phyloP scores from a whole-genome alignment of 1,284 basidiomycete species.

The Mycena sp. region DNA sequence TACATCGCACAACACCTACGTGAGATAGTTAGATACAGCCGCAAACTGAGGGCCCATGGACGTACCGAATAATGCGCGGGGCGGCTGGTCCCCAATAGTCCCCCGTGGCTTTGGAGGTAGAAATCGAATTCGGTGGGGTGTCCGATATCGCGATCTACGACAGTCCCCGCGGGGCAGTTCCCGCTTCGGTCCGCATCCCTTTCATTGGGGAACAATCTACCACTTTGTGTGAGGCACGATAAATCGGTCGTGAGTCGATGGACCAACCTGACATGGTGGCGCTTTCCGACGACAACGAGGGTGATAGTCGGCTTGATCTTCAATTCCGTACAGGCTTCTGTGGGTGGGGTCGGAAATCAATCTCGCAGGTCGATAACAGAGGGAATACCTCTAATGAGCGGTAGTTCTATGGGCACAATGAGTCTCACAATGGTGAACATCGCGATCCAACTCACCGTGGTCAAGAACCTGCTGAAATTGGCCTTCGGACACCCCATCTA shows the following conservation, averaged over 20 bases:
- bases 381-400: constrained; percentile 51
- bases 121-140: constrained; percentile 79
- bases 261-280: constrained; percentile 51
- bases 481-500: constrained; percentile 75
- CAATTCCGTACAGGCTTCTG: constrained; percentile 55
- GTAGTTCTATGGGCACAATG: constrained; percentile 51
- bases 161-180: constrained; percentile 75
- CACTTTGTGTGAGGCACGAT: neutral
- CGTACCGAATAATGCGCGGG: constrained; percentile 50
- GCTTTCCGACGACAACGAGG: constrained; percentile 66
- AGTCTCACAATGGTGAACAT: constrained; percentile 21
- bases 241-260: neutral
- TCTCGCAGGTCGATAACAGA: neutral
- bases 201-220: constrained; percentile 35
- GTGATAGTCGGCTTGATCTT: constrained; percentile 62
- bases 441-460: constrained; percentile 47
- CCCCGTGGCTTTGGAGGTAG: too few relatives aligned
- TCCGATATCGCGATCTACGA: constrained; percentile 70
- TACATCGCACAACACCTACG: constrained; percentile 37
- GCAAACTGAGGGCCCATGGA: neutral
- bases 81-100: constrained; percentile 62
- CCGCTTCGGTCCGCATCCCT: constrained; percentile 65
- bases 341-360: constrained; percentile 14
- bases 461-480: constrained; percentile 67
- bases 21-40: constrained; percentile 17